phyloP scores from a whole-genome alignment of 2,329 filamentous ascomycete genomes.

The Aspergillus puulaauensis region DNA sequence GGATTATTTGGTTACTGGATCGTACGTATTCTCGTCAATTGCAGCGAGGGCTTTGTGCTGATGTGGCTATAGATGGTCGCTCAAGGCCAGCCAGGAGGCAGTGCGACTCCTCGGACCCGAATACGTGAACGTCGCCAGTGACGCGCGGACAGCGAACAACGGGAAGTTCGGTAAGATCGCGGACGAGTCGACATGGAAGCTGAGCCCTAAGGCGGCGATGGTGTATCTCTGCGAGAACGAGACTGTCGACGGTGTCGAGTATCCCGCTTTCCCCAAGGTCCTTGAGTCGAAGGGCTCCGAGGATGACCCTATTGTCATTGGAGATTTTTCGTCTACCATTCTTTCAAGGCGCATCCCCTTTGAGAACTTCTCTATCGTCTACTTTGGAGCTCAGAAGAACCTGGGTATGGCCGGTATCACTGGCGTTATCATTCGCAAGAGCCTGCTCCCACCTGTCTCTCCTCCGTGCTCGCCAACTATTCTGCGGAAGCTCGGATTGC shows the following conservation, averaged over 20 bases:
- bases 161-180: constrained; percentile 88
- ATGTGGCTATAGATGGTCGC: constrained; percentile 60
- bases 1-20: constrained; percentile 88
- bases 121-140: constrained; percentile 73
- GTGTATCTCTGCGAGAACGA: constrained; percentile 95
- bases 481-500: constrained; percentile 66
- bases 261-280: constrained; percentile 67
- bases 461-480: constrained; percentile 67
- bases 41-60: neutral
- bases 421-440: constrained; percentile 80
- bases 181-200: constrained; percentile 71
- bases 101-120: constrained; percentile 72
- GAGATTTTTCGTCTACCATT: constrained; percentile 95
- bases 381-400: constrained; percentile 84
- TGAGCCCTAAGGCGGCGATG: constrained; percentile 65
- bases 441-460: constrained; percentile 67
- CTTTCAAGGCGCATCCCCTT: constrained; percentile 60
- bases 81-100: constrained; percentile 85
- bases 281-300: constrained; percentile 56
- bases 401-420: constrained; percentile 83
- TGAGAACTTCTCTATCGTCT: constrained; percentile 68
- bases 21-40: constrained; percentile 27
- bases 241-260: constrained; percentile 77
- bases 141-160: constrained; percentile 62
- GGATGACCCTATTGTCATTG: constrained; percentile 73